Evolutionary conservation across 192 early-diverging fungal genomes (phyloP), one percentile per base, ranked within the genome.

Genomic region (Coemansia sp.): DNA sequence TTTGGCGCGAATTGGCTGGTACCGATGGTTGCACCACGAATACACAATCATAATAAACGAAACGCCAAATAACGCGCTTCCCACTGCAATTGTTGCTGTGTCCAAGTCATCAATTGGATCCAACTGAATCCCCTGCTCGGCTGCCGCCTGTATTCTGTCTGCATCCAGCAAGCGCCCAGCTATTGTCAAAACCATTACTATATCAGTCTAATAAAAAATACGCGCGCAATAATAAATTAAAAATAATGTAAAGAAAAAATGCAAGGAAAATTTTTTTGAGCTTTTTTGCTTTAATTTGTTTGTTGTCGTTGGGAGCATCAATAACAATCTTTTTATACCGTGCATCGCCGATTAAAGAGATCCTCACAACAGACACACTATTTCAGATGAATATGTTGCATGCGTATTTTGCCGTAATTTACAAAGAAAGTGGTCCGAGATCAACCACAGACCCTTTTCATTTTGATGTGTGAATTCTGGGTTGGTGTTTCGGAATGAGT

Each of bases 1-100:
- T n/a, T 77, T 77, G n/a, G 74, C 74, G 3, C 68, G 68, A 31
- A 77, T 77, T 16, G 74, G 74, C 21, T 61, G 61, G 48, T 67
- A 77, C 29, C 23, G 62, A 51, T 52, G 51, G 65, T 80, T 80
- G 29, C 66, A 52, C 77, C 77, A 80, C 2, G 77, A 67, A 37
- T 67, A 74, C 0, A 60, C 27, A 10, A 80, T 27, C 57, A 71
- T 63, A 16, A 80, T 22, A 3, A 51, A 45, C 9, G 77, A 74
- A 9, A 80, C 3, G 0, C 71, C 71, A 37, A 56, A 80, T 3
- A 80, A 9, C 2, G 38, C 45, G 45, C 49, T 60, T 7, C 71
- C 39, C 4, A 57, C 29, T 6, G 17, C 43, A 37, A 80, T 68
- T 9, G 61, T 38, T 6, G 45, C 39, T 2, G 57, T 80, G 21